A percentile compares a stretch with the other conserved stretches of the same genome.
These are phyloP conservation scores for Xylaria sp. DNA, from an alignment of 2,329 filamentous ascomycete species.

Conservation along the genomic window DNA sequence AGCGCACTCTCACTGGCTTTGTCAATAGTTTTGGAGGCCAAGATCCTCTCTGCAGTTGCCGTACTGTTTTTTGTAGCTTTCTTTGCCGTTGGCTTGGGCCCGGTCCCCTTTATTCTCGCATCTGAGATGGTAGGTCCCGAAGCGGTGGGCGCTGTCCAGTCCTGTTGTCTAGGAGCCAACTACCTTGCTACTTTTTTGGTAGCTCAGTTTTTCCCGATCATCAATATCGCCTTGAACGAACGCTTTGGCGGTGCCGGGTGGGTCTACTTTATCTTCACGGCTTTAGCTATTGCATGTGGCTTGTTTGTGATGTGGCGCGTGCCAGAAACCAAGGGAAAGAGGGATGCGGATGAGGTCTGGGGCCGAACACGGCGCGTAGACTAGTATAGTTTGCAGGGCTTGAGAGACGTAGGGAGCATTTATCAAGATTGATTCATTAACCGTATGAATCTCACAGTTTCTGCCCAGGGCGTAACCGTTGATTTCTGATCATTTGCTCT, in stretches of 20 bases:
- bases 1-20: constrained; percentile 82
- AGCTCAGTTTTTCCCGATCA: constrained; percentile 91
- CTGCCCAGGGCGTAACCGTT: constrained; percentile 49
- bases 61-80: constrained; percentile 88
- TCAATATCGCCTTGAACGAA: constrained; percentile 78
- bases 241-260: constrained; percentile 76
- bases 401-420: neutral
- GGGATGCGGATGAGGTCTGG: constrained; percentile 91
- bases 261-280: constrained; percentile 93
- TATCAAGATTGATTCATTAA: neutral
- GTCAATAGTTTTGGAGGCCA: constrained; percentile 78
- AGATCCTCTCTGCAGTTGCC: constrained; percentile 81
- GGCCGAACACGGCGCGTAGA: constrained; percentile 70
- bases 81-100: constrained; percentile 90
- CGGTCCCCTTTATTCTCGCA: constrained; percentile 93
- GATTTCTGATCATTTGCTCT: constrained; percentile 63
- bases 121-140: constrained; percentile 91
- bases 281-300: constrained; percentile 74
- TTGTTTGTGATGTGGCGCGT: constrained; percentile 79
- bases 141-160: constrained; percentile 91
- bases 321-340: constrained; percentile 89
- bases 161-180: constrained; percentile 86
- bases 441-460: constrained; percentile 40
- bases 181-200: constrained; percentile 93
- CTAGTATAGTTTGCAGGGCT: constrained; percentile 44